Base-by-base conservation (phyloP, 805 yeast genomes). In the Cyberlindnera americana region DNA sequence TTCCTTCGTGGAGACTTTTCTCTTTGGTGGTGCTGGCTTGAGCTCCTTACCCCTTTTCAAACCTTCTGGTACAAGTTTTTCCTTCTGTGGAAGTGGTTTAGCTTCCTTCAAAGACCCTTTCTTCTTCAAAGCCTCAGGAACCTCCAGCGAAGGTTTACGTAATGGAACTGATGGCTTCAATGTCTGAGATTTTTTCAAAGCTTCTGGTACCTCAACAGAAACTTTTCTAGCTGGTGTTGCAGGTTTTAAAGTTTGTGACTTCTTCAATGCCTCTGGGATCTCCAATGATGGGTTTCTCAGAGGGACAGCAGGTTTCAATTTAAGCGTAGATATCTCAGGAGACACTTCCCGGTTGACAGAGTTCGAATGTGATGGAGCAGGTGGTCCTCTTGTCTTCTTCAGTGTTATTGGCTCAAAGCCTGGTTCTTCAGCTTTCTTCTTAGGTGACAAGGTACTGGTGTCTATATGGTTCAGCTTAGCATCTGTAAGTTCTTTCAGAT, bases 91-190 rank as follows among this genome's bases (percentile, higher is more conserved):
- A 5, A 37, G 16, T 26, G 45, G 42, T 15, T 33, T 29, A 10
- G 47, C 41, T 12, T 21, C 27, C 22, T 30, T 39, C 28, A 49
- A 21, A 6, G 37, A 17, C 9, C 29, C 37, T 12, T 12, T 27
- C 33, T 44, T 41, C 1, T 23, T 24, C 17, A 53, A 15, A 7
- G 56, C 59, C 35, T 54, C 59, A 7, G 55, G 48, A 10, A 53
- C 37, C 19, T 48, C 36, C 8, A 38, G 19, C 0, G 59, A 52
- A 15, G 46, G 45, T 29, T 54, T 54, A 8, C 57, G 39, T 3
- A 35, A 14, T 3, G 56, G 56, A 11, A 43, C 40, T 11, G 54
- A 41, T 9, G 59, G 57, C 31, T 53, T 56, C 21, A 56, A 28
- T 8, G 25, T 33, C 15, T 42, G 41, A 22, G 40, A 33, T 32